Evolutionary conservation across 1,284 basidiomycete genomes (phyloP), one percentile per base, ranked within the genome.

Genomic region (Pseudozyma flocculosa): DNA sequence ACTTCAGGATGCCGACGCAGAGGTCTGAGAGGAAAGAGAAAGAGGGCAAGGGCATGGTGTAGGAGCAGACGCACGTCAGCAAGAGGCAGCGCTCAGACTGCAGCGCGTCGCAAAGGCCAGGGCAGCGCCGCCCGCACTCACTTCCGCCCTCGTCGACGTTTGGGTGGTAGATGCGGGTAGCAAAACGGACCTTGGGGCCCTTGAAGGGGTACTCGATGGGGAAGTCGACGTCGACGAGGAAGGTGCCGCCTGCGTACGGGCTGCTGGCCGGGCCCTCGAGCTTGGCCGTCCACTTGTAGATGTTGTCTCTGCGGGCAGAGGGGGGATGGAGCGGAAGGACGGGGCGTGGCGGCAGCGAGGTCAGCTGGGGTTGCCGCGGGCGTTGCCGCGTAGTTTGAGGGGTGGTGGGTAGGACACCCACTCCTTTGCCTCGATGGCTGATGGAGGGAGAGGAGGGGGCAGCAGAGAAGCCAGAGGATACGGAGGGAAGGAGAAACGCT

Each of bases 171-270:
- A 78, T 64, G 17, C 63, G 63, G 23, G 68, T 72, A 54, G 50
- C 48, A 58, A 78, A 75, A 18, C 59, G 61, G 37, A 76, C 61
- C n/a, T 68, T 73, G 32, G 76, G 76, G 22, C 73, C 68, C 62
- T 78, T 78, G 65, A 78, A 78, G 5, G 77, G 77, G 51, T 78
- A 78, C 50, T 78, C 77, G 46, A 71, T 59, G 39, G 77, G 73
- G 45, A 78, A 78, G 30, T 76, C 76, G 18, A 78, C 45, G 45
- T 70, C 65, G 32, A 78, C 51, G 50, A 76, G 46, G 40, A 77
- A 77, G 13, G 50, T 55, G 41, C 75, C 75, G n/a, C 72, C 73
- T 4, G 64, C 58, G 48, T 77, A 77, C 0, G 75, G 72, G 13
- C 61, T 65, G 24, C 58, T 54, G 39, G 58, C 43, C 4, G 65